Evolutionary conservation across 805 yeast species (phyloP).

Genomic region (Naumovozyma baii): DNA sequence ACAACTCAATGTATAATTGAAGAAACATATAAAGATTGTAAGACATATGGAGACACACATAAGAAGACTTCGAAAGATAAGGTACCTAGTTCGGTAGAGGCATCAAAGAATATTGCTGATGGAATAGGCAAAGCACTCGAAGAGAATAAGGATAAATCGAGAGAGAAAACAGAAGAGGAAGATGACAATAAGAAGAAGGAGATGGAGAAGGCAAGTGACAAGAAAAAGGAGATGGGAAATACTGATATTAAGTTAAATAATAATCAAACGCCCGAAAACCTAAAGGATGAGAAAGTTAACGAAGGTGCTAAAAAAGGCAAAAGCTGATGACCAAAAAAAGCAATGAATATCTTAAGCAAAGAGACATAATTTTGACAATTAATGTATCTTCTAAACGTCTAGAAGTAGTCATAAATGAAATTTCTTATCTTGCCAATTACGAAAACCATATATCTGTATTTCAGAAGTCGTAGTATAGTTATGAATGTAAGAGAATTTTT

Average conservation of each 20-base stretch:
- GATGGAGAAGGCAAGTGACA: background rate
- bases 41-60: background rate
- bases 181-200: background rate
- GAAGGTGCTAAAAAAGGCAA: background rate
- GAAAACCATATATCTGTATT: background rate
- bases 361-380: too few species aligned
- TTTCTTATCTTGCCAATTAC: background rate
- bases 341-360: too few species aligned
- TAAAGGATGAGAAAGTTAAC: too few species aligned
- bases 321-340: background rate
- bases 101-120: background rate
- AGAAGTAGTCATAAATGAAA: too few species aligned
- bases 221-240: background rate
- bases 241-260: too few species aligned
- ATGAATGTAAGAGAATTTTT: background rate
- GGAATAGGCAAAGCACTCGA: background rate
- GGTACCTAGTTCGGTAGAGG: background rate
- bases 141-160: background rate
- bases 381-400: too few species aligned
- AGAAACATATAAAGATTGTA: background rate
- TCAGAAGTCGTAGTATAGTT: background rate
- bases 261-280: too few species aligned
- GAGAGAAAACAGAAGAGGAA: background rate
- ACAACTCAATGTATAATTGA: slow-evolving; percentile 7
- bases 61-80: background rate